Evolutionary conservation across 768 basidiomycete genomes (phyloP).

Genomic region (Tephrocybe sp.): DNA sequence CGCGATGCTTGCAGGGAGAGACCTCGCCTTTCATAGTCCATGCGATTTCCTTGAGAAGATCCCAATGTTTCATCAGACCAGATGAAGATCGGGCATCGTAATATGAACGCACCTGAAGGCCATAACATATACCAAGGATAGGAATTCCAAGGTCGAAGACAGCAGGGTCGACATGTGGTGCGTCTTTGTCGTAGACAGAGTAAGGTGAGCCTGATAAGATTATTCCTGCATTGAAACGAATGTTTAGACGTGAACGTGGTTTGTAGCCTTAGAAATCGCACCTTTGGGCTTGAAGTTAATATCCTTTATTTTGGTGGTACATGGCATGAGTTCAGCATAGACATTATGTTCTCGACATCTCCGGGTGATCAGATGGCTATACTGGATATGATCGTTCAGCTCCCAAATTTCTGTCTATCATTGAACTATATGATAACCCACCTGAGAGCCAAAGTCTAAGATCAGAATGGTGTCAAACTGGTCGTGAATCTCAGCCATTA

Average conservation of each 20-base stretch:
- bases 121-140: constrained; percentile 96
- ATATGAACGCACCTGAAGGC: constrained; percentile 68
- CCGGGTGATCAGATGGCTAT: constrained; percentile 95
- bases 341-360: constrained; percentile 97
- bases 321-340: constrained; percentile 97
- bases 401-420: constrained; percentile 10
- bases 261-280: constrained; percentile 23
- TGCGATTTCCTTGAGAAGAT: constrained; percentile 77
- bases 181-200: constrained; percentile 91
- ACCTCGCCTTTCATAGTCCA: constrained; percentile 86
- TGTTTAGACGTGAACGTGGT: constrained; percentile 2
- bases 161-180: constrained; percentile 92
- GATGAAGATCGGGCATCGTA: neutral
- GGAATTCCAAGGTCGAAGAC: constrained; percentile 89
- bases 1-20: constrained; percentile 84
- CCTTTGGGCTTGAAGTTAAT: constrained; percentile 95
- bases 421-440: constrained; percentile 29
- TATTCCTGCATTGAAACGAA: constrained; percentile 58
- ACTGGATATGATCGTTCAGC: constrained; percentile 45
- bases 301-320: constrained; percentile 87
- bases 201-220: constrained; percentile 98
- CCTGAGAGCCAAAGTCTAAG: constrained; percentile 96
- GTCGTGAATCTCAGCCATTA: constrained; percentile 90
- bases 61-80: neutral
- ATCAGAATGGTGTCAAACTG: constrained; percentile 96